Evolutionary conservation across 345 rosid genomes (phyloP).

Genomic region (Lenwebbia sp.): DNA sequence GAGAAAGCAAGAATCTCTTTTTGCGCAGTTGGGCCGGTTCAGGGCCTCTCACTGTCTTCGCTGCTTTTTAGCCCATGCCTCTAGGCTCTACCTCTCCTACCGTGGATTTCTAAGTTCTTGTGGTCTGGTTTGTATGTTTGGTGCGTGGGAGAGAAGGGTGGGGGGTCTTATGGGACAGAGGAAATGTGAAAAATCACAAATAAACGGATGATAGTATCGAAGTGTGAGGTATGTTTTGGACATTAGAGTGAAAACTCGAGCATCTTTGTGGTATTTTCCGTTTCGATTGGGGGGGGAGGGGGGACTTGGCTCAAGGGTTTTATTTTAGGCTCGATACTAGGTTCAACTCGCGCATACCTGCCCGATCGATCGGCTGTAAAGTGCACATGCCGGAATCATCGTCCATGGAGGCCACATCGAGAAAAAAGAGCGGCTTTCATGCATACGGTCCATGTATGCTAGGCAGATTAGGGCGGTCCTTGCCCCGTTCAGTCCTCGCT

Average conservation of each 20-base stretch:
- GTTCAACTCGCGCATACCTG: background rate
- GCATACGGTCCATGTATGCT: background rate
- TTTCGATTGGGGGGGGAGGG: no score
- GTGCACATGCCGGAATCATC: background rate
- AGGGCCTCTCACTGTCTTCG: background rate
- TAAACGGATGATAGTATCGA: fast-evolving
- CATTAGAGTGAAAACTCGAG: background rate
- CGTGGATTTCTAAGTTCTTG: background rate
- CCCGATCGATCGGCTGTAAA: background rate
- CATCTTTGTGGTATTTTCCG: background rate
- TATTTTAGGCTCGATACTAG: background rate
- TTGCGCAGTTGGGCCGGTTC: background rate
- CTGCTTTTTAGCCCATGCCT: background rate
- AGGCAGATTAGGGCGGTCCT: background rate
- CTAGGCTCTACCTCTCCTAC: background rate
- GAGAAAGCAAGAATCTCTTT: background rate
- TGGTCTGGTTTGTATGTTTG: background rate
- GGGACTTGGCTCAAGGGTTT: no score
- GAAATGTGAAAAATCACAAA: background rate
- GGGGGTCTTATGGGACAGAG: background rate
- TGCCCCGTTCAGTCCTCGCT: background rate
- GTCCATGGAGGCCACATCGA: background rate
- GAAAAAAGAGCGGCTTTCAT: background rate
- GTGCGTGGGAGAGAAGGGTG: background rate
- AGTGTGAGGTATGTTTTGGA: background rate